Base-by-base conservation (phyloP, 176 grass and related monocot genomes). In the Bromus sterilis region DNA sequence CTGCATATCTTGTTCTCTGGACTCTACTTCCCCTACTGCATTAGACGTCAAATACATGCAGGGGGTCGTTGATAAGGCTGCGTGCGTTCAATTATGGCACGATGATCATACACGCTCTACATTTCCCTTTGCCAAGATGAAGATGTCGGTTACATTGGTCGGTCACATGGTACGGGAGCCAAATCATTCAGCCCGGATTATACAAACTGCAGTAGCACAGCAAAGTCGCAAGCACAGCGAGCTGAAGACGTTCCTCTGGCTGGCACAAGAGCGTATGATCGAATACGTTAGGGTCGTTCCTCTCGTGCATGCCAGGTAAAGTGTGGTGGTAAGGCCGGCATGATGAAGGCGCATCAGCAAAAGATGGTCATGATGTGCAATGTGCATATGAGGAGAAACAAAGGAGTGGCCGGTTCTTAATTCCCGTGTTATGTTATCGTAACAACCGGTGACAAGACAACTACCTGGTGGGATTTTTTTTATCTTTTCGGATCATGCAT, bases 231-330 rank as follows among this genome's bases (percentile, higher is more conserved):
- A 34, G 48, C 11, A 63, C 67, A 48, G 67, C 76, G 68, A 68
- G 67, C 68, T 20, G 58, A 61, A 75, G 81, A 86, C 83, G 78
- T 82, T 89, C 87, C 58, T 73, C 82, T 81, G 51, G 78, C 74
- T 77, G 72, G 73, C 78, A 43, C 42, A 25, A 31, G 69, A 76
- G 55, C 49, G 77, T 29, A 78, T 43, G 37, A 71, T 71, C 41
- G 77, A 61, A 57, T 67, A 32, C 12, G 15, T 77, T 31, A 31
- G 44, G 26, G 57, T 74, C 80, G 67, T 66, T 44, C 63, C 65
- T 20, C 21, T 68, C 37, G 37, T 80, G 82, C 40, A 68, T 77
- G 82, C 39, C 77, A 85, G 78, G 82, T 56, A 76, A 56, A 56
- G 15, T 89, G 55, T 34, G 63, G 25, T 81, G 62, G 81, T 84